A percentile compares a stretch with the other conserved stretches of the same genome.
Evolutionary conservation across 1,139 yeast species (phyloP).

Genomic region (Pichia kudriavzevii): DNA sequence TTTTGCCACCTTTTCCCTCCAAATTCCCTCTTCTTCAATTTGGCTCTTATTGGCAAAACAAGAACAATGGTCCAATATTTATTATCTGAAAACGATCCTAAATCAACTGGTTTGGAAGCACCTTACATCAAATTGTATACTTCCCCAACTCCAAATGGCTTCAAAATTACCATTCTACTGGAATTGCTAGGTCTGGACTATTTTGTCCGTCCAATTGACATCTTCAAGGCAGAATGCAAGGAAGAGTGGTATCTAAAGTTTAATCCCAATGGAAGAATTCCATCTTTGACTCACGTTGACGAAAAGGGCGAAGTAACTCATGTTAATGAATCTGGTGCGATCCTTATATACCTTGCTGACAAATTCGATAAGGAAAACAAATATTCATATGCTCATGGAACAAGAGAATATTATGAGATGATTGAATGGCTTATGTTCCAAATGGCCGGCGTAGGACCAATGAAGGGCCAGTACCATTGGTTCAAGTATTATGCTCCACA

Average conservation of each 20-base stretch:
- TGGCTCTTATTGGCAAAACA: too few species aligned
- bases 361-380: conserved; percentile 48
- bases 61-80: conserved; percentile 22
- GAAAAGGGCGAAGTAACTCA: conserved; percentile 32
- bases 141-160: conserved; percentile 50
- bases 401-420: conserved; percentile 42
- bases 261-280: conserved; percentile 60
- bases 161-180: conserved; percentile 41
- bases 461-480: conserved; percentile 52
- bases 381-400: conserved; percentile 38
- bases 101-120: conserved; percentile 25
- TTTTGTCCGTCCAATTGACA: conserved; percentile 36
- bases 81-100: conserved; percentile 30
- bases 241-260: conserved; percentile 45
- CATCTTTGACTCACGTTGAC: conserved; percentile 44
- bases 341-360: conserved; percentile 47
- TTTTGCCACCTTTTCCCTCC: too few species aligned
- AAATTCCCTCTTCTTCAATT: too few species aligned
- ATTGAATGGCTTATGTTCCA: conserved; percentile 49
- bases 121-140: conserved; percentile 40
- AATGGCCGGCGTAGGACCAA: conserved; percentile 54
- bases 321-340: conserved; percentile 53
- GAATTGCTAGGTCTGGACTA: conserved; percentile 43
- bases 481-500: conserved; percentile 39
- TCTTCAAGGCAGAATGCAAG: conserved; percentile 35